phyloP scores from a whole-genome alignment of 1,284 basidiomycete species.

The Heterobasidion parviporum region DNA sequence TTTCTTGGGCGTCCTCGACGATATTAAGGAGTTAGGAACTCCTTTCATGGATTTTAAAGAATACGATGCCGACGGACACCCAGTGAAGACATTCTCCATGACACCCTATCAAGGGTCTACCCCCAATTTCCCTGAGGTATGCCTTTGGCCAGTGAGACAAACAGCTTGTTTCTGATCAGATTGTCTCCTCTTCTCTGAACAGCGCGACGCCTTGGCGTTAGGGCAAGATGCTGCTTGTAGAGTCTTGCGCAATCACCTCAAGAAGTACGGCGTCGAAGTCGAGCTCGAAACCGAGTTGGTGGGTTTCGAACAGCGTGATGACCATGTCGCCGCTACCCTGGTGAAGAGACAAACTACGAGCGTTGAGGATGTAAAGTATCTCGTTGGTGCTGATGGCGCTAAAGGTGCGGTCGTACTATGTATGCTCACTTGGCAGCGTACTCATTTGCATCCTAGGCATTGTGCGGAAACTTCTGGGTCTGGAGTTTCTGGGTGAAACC shows the following conservation, averaged over 20 bases:
- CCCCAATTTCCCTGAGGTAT: conserved; percentile 15
- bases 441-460: neutral
- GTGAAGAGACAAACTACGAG: conserved; percentile 1
- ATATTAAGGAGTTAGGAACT: conserved; percentile 11
- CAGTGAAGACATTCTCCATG: neutral
- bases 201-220: conserved; percentile 4
- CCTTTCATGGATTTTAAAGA: neutral
- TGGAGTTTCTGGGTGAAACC: conserved; percentile 24
- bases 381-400: conserved; percentile 31
- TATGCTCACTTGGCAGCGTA: neutral
- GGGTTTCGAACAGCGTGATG: conserved; percentile 2
- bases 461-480: neutral
- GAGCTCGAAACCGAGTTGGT: conserved; percentile 21
- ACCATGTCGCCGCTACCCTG: conserved; percentile 1
- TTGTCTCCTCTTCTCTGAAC: neutral
- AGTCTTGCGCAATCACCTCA: conserved; percentile 22
- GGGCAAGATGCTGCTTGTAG: conserved; percentile 21
- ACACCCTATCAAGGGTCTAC: conserved; percentile 7
- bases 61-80: conserved; percentile 10
- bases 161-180: neutral
- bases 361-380: conserved; percentile 13
- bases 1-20: conserved; percentile 16
- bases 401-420: conserved; percentile 15
- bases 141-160: conserved; percentile 1
- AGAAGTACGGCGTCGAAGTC: conserved; percentile 16